phyloP scores from a whole-genome alignment of 345 rosid species.

The Gossypium longicalyx region DNA sequence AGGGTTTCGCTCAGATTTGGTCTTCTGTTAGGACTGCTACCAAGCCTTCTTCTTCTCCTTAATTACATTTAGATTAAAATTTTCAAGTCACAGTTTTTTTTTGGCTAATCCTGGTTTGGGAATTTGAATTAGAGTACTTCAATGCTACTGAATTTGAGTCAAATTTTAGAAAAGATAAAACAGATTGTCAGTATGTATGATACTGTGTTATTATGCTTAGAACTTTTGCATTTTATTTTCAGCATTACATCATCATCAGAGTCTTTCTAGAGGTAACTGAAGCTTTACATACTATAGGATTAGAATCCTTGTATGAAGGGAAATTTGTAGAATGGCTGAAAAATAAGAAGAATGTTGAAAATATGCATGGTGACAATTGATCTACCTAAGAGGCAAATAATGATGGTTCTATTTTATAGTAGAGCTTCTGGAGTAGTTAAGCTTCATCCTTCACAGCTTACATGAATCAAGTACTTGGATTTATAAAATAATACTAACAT shows the following conservation, averaged over 20 bases:
- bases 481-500: not conserved
- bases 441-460: not conserved
- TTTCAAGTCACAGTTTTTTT: not conserved
- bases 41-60: slow-evolving; percentile 36
- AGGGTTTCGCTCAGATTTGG: slow-evolving; percentile 65
- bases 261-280: not conserved
- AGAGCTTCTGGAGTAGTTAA: not conserved
- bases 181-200: not conserved
- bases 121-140: not conserved
- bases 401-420: not conserved
- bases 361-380: not conserved
- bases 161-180: not conserved
- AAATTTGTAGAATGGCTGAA: not conserved
- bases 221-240: not conserved
- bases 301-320: not conserved
- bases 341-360: not conserved
- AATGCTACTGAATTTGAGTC: not conserved
- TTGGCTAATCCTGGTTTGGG: not conserved
- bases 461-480: too few species aligned
- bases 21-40: slow-evolving; percentile 50
- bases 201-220: too few species aligned
- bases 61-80: not conserved
- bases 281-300: not conserved
- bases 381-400: not conserved
- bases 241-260: not conserved